Evolutionary conservation across 805 yeast species (phyloP).

Genomic region (Wickerhamomyces hampshirensis): DNA sequence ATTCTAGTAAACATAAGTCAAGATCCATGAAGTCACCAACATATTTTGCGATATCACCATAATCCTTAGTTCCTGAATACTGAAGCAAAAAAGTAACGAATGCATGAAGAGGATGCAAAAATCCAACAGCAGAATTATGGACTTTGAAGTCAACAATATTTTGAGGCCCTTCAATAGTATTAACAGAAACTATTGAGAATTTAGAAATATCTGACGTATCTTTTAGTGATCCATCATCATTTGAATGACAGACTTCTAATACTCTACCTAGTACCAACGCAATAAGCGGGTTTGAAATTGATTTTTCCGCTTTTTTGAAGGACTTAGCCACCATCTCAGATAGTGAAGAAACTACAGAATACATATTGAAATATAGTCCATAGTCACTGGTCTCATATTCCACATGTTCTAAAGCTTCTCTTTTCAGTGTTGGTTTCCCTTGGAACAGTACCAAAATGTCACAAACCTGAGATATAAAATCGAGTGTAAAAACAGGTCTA

Average conservation of each 20-base stretch:
- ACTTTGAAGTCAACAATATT: constrained; percentile 37
- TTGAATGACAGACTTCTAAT: not conserved
- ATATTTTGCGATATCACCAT: constrained; percentile 2
- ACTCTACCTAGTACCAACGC: constrained; percentile 10
- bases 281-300: constrained; percentile 2
- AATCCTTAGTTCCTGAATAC: constrained; percentile 28
- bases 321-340: constrained; percentile 50
- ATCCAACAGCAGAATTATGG: constrained; percentile 48
- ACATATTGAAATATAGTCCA: constrained; percentile 27
- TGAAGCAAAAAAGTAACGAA: constrained; percentile 70
- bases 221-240: not conserved
- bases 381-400: constrained; percentile 86
- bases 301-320: constrained; percentile 19
- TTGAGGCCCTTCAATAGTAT: constrained; percentile 22
- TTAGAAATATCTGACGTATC: constrained; percentile 9
- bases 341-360: constrained; percentile 62
- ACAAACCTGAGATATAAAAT: constrained; percentile 53
- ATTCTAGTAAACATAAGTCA: constrained; percentile 42
- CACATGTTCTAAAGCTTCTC: constrained; percentile 79
- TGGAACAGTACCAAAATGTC: constrained; percentile 68
- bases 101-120: constrained; percentile 78
- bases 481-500: constrained; percentile 36
- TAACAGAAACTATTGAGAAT: constrained; percentile 9
- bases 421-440: constrained; percentile 66
- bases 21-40: constrained; percentile 10